Evolutionary conservation across 345 rosid species (phyloP).

Genomic region (Bruguiera sexangula): DNA sequence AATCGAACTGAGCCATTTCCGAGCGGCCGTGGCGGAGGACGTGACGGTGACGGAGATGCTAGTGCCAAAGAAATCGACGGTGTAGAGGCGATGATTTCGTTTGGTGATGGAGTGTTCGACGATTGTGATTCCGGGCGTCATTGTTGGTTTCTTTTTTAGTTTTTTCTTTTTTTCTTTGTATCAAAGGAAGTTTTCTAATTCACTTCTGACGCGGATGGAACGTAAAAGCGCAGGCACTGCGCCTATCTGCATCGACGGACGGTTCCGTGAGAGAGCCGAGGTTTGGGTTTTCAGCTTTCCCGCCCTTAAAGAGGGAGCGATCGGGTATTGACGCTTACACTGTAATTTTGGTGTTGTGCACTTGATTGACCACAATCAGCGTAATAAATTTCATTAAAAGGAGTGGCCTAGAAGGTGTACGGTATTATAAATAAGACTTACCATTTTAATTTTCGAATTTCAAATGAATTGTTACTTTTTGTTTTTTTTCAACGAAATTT

Average conservation of each 20-base stretch:
- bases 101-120: neutral
- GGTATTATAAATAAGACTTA: too few species aligned
- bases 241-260: too few species aligned
- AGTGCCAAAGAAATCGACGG: slow-evolving; percentile 25
- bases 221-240: too few species aligned
- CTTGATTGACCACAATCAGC: neutral
- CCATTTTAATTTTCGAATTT: too few species aligned
- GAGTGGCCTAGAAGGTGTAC: neutral
- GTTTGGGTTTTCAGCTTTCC: too few species aligned
- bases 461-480: too few species aligned
- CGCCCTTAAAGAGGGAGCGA: neutral
- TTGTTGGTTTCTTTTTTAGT: neutral
- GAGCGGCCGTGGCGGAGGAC: slow-evolving; percentile 16
- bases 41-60: slow-evolving; percentile 20
- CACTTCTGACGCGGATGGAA: neutral
- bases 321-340: neutral
- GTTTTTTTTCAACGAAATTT: too few species aligned
- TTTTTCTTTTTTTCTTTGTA: neutral
- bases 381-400: neutral
- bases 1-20: slow-evolving; percentile 19
- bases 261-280: too few species aligned
- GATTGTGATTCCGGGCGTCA: neutral
- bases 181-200: too few species aligned
- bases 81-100: neutral
- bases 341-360: neutral